phyloP scores from a whole-genome alignment of 2,329 filamentous ascomycete species.

The Paramyrothecium roridum region DNA sequence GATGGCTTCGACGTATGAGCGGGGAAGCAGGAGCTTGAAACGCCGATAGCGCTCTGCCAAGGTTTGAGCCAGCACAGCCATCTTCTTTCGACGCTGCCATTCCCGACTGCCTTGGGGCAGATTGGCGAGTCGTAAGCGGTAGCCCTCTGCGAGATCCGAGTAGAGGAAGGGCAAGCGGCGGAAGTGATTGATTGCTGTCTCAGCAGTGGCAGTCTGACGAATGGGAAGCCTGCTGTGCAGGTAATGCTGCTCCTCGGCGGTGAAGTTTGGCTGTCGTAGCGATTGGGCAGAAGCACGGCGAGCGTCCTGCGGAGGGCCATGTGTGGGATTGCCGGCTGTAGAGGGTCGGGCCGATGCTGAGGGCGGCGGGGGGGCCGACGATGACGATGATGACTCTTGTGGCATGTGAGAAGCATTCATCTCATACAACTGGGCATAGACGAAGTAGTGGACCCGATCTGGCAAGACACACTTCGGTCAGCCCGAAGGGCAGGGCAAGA shows the following conservation, averaged over 20 bases:
- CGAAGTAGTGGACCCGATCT: neutral
- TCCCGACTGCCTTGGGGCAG: neutral
- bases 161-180: slow-evolving; percentile 5
- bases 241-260: slow-evolving; percentile 10
- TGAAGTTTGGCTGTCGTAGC: slow-evolving; percentile 3
- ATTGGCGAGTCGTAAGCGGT: slow-evolving; percentile 1
- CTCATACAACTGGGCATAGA: neutral
- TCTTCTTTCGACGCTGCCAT: neutral
- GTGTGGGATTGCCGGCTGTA: neutral
- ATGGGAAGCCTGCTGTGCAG: slow-evolving; percentile 10
- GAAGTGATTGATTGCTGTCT: slow-evolving; percentile 3
- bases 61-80: neutral
- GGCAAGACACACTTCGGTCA: neutral
- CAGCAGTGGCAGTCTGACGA: slow-evolving; percentile 3
- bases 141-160: slow-evolving; percentile 8
- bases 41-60: slow-evolving; percentile 6
- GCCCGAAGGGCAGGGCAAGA: neutral
- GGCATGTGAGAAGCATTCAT: neutral
- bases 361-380: neutral
- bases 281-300: neutral
- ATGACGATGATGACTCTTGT: neutral
- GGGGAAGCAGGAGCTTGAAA: slow-evolving; percentile 2
- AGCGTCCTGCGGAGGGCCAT: neutral
- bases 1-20: slow-evolving; percentile 5
- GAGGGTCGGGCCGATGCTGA: neutral